Evolutionary conservation across 2,329 filamentous ascomycete species (phyloP), one percentile per base, ranked within the genome.

Genomic region (Periglandula ipomoeae): DNA sequence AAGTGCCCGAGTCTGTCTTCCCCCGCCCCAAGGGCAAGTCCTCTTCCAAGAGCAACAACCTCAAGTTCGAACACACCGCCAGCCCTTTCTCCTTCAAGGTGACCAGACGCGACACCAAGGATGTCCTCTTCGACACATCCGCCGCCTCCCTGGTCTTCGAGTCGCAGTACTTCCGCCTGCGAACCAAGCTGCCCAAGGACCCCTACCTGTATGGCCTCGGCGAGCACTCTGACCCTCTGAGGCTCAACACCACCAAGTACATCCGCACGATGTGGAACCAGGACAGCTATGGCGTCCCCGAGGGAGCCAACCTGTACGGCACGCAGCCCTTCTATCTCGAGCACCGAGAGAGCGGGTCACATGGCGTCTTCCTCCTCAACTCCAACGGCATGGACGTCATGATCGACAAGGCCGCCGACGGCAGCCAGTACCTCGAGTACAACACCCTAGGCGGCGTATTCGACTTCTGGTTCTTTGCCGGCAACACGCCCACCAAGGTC

Each of bases 281-380:
- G 41, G 86, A 89, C 64, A 72, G 82, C 1, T 85, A 81, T 52
- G 65, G 67, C 5, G 70, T 83, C 57, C 74, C 76, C 5, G 76
- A 82, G 35, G 81, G 81, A 37, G 63, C 70, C 11, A 90, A 90
- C 56, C 70, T 89, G 5, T 93, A 93, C 57, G 86, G 87, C 6
- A 76, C 72, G 37, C 87, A 93, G 56, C 84, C 87, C 0, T 81
- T 90, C 59, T 93, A 91, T 60, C 70, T 90, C 4, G 87, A 91
- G 46, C 60, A 64, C 23, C 58, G 60, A 3, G 42, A 55, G 19
- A 50, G 52, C 2, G 59, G 74, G 74, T 43, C 85, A 0, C 87
- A 93, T 56, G 87, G 87, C 24, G 80, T 91, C 1, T 91, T 87
- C 60, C 70, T 86, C 17, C 78, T 88, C 32, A 93, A 90, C 60